Base-by-base conservation (phyloP, 176 grass and related monocot species). In the Cenchrus americanus region DNA sequence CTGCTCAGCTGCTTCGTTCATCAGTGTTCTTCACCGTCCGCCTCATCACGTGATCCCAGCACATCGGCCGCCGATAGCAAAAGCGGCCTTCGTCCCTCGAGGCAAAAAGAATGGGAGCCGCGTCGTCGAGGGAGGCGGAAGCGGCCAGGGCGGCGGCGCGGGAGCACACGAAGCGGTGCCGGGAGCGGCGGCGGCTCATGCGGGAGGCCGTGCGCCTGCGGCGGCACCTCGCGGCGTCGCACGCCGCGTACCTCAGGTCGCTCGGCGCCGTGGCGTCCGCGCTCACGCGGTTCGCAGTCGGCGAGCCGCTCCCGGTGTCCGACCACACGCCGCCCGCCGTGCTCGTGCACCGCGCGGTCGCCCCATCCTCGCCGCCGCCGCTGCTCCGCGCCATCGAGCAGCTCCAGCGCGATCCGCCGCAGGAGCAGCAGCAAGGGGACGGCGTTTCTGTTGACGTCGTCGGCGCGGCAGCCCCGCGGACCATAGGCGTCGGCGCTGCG, bases 261-360 rank as follows among this genome's bases (percentile, higher is more conserved):
- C 93, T 99, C 77, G 27, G 59, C 74, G 81, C 77, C 69, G 91
- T 83, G 0, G 93, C 83, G 9, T 87, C 96, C 71, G 42, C 91
- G 7, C 89, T 99, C 62, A 90, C 89, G 21, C 64, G 88, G 52
- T 99, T 99, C 73, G 93, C 93, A 8, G 73, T 88, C 3, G 96
- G 91, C 44, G 96, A 99, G 87, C 91, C 91, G 27, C 81, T 99
- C 62, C 70, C 64, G 5, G 89, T 99, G 59, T 95, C 96, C 14
- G 91, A 93, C 85, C 83, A 91, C 49, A 76, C 91, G 15, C 93
- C 89, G 53, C 87, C 91, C n/a, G 82, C 52, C 12, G 69, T 95
- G 18, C 60, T 92, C 80, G 65, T 91, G 24, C 91, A 86, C 40
- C 90, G 86, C 83, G 78, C 87, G 24, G 55, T 69, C 30, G 71